A percentile compares a stretch with the other conserved stretches of the same genome.
Conservation (phyloP, 352 stramenopile species). For the Pythium phragmiticola region DNA sequence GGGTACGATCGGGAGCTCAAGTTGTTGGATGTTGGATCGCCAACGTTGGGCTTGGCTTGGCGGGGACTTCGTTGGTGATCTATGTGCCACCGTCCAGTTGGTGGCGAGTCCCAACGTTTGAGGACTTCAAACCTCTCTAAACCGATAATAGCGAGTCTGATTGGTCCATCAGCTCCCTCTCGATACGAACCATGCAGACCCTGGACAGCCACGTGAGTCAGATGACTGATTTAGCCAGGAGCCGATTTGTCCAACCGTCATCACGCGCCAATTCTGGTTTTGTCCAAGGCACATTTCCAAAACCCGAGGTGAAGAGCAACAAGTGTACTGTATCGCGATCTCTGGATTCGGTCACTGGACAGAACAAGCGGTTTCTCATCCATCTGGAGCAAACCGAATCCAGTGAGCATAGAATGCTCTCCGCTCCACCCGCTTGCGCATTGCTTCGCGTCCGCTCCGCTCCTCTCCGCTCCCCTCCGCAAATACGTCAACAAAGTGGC, state of each 20-base stretch:
- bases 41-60: not conserved
- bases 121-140: constrained; percentile 26
- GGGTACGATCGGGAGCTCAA: not conserved
- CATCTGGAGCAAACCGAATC: constrained; percentile 1
- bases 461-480: not conserved
- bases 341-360: constrained; percentile 5
- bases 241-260: constrained; percentile 11
- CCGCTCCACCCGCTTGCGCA: constrained; percentile 7
- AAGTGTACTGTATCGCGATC: not conserved
- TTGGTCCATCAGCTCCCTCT: constrained; percentile 13
- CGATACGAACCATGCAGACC: constrained; percentile 12
- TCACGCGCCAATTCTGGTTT: constrained; percentile 16
- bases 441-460: constrained; percentile 6
- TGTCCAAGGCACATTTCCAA: constrained; percentile 6
- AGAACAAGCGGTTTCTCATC: constrained; percentile 12
- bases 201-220: not conserved
- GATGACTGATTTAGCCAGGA: constrained; percentile 8
- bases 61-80: not conserved
- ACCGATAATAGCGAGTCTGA: constrained; percentile 4
- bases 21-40: constrained; percentile 7
- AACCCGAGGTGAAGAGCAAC: constrained; percentile 5
- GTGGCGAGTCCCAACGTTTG: constrained; percentile 17
- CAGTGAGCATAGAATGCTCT: constrained; percentile 13
- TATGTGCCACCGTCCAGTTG: constrained; percentile 11
- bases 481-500: constrained; percentile 2